Percentiles rank a stretch among this genome's conserved stretches.
Evolutionary conservation across 176 grass and related monocot species (phyloP).

Genomic region (Eragrostis curvula): DNA sequence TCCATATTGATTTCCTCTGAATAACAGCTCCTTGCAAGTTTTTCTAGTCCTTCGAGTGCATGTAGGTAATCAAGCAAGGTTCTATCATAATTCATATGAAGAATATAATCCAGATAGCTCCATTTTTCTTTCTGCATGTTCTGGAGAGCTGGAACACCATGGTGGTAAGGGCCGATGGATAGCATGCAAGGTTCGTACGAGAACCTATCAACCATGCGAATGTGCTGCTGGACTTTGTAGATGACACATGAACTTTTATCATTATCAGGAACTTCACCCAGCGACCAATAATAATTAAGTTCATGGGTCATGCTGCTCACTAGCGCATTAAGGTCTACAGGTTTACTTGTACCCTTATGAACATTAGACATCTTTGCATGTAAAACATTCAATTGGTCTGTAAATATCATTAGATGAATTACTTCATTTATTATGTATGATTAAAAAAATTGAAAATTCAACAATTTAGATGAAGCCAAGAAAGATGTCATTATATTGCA

Average conservation of each 20-base stretch:
- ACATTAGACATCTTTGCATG: no score
- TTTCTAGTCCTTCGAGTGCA: neutral
- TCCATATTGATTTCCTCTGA: neutral
- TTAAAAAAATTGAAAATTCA: no score
- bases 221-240: neutral
- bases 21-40: neutral
- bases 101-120: neutral
- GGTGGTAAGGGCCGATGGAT: conserved; percentile 32
- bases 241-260: neutral
- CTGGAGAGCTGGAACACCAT: neutral
- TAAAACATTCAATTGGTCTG: no score
- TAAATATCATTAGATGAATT: no score
- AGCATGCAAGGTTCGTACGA: neutral
- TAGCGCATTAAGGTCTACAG: neutral
- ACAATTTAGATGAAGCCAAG: no score
- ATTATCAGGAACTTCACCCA: neutral
- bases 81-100: neutral
- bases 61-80: neutral
- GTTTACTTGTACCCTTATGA: no score
- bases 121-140: neutral
- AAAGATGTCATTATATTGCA: no score
- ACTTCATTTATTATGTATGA: no score
- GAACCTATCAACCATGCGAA: neutral
- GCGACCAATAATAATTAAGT: conserved; percentile 8
- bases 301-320: neutral